A percentile compares a stretch with the other conserved stretches of the same genome.
Conservation (phyloP, 768 basidiomycete species). For the Auricularia cornea region DNA sequence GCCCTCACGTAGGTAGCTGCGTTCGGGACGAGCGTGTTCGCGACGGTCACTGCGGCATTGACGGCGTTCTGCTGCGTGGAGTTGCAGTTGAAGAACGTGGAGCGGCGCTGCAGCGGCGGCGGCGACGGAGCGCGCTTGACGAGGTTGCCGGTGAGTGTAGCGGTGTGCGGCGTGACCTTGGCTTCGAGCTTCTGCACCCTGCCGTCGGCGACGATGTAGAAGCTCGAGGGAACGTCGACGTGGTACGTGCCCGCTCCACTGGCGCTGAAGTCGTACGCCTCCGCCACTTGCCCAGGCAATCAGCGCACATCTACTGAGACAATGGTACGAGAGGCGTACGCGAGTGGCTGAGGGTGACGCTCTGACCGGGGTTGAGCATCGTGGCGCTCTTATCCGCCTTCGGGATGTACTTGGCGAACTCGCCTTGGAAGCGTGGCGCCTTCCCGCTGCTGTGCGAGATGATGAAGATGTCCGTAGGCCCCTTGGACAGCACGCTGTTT, state of each 20-base stretch:
- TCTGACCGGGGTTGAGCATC: no score
- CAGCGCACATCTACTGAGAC: no score
- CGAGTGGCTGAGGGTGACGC: no score
- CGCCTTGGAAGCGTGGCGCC: no score
- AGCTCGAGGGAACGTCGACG: slow-evolving; percentile 32
- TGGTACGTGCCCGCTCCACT: slow-evolving; percentile 34
- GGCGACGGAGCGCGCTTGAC: background rate
- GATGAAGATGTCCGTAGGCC: no score
- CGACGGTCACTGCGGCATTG: slow-evolving; percentile 25
- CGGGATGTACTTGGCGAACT: no score
- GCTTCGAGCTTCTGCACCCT: slow-evolving; percentile 26
- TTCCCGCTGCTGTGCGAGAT: no score
- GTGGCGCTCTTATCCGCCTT: no score
- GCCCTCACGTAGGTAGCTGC: slow-evolving; percentile 29
- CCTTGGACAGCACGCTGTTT: no score
- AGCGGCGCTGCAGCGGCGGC: slow-evolving; percentile 23
- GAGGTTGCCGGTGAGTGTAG: slow-evolving; percentile 6
- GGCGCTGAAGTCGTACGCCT: slow-evolving; percentile 40
- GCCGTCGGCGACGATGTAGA: slow-evolving; percentile 32
- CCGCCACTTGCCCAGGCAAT: no score
- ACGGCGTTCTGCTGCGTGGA: slow-evolving; percentile 27
- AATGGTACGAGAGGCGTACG: no score
- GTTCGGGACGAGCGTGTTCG: background rate
- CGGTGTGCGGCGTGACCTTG: slow-evolving; percentile 14
- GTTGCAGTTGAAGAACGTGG: slow-evolving; percentile 32